These are phyloP conservation scores for Brassica nigra DNA, from an alignment of 345 rosid species.

Conservation along the genomic window DNA sequence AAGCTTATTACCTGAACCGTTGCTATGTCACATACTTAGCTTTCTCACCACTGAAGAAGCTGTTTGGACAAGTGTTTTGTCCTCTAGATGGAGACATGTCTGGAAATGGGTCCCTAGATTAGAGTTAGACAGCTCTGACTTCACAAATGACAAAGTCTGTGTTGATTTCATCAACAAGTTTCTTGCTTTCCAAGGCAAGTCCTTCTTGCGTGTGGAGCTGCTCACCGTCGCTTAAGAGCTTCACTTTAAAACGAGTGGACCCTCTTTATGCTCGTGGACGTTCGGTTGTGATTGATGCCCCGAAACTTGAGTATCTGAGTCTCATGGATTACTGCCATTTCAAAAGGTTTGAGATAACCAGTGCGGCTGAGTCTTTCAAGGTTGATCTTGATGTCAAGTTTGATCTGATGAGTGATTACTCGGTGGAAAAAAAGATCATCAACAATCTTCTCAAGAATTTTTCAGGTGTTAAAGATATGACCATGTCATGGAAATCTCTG, in stretches of 20 bases:
- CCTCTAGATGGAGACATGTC: background rate
- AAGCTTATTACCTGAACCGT: background rate
- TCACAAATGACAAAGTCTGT: background rate
- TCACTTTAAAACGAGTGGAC: background rate
- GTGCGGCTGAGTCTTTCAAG: background rate
- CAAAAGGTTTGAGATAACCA: background rate
- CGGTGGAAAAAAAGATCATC: background rate
- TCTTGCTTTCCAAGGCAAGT: background rate
- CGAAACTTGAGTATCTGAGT: constrained; percentile 1
- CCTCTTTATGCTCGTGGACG: background rate
- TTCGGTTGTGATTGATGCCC: background rate
- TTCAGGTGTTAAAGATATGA: constrained; percentile 15
- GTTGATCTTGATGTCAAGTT: background rate
- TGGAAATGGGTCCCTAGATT: constrained; percentile 7
- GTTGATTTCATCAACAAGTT: background rate
- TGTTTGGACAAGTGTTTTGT: constrained; percentile 5
- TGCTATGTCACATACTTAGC: constrained; percentile 4
- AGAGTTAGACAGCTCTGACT: background rate
- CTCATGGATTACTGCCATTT: background rate
- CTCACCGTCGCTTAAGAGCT: constrained; percentile 11
- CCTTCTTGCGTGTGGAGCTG: background rate
- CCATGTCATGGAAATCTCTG: constrained; percentile 10
- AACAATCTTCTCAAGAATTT: background rate
- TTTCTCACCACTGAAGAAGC: background rate
- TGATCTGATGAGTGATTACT: background rate